phyloP scores from a whole-genome alignment of 2,329 filamentous ascomycete genomes.

The Zasmidium cellare region DNA sequence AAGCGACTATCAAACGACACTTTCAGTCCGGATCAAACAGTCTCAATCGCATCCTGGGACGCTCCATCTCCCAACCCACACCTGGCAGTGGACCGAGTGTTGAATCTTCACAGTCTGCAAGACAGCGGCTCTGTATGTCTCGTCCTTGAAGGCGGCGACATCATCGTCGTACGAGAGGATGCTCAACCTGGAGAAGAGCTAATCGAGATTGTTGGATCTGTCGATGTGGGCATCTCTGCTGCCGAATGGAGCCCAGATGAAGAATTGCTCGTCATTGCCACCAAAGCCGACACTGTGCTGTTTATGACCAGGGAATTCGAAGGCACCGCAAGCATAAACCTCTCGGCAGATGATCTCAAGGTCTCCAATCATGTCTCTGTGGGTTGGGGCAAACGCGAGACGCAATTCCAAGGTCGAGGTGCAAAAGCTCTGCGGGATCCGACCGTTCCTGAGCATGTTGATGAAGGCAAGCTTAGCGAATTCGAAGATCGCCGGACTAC shows the following conservation, averaged over 20 bases:
- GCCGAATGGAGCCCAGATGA: conserved; percentile 95
- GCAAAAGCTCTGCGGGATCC: conserved; percentile 82
- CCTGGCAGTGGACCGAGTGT: conserved; percentile 70
- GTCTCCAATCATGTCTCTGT: conserved; percentile 90
- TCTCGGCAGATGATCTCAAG: conserved; percentile 75
- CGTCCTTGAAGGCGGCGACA: conserved; percentile 86
- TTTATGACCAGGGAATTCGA: conserved; percentile 95
- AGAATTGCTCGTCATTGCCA: conserved; percentile 81
- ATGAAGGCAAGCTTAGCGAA: conserved; percentile 73
- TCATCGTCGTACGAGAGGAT: conserved; percentile 78
- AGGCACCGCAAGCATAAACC: conserved; percentile 70
- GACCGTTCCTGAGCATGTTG: conserved; percentile 89
- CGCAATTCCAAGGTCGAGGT: conserved; percentile 79
- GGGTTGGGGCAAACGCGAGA: conserved; percentile 97
- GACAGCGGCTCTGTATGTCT: conserved; percentile 77
- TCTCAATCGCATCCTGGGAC: conserved; percentile 80
- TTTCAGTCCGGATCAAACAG: conserved; percentile 42
- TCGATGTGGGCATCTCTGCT: conserved; percentile 86
- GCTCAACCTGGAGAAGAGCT: conserved; percentile 65
- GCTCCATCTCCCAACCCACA: conserved; percentile 77
- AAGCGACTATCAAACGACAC: conserved; percentile 51
- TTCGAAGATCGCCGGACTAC: conserved; percentile 70
- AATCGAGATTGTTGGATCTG: conserved; percentile 93
- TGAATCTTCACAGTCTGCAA: conserved; percentile 81
- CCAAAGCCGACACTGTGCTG: conserved; percentile 73